Base-by-base conservation (phyloP, 306 rosid genomes). In the Prosopis cineraria region DNA sequence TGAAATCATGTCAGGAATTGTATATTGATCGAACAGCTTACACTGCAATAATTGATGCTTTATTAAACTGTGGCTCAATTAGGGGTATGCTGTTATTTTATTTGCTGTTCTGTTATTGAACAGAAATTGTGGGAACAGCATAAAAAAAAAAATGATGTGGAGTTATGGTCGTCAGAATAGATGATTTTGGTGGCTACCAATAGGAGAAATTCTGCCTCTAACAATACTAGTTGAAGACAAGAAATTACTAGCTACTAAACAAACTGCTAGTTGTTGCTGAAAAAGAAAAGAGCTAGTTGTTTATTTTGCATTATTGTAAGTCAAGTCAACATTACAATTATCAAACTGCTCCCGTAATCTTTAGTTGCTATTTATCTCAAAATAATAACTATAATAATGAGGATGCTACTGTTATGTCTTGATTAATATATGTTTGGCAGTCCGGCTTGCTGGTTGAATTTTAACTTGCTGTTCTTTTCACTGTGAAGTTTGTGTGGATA, bases 21-120 rank as follows among this genome's bases (percentile, higher is more conserved):
- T 79, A 58, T 62, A 82, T 93, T 36, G 96, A 93, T 75, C 89
- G 96, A 82, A 93, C 93, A 29, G 96, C 96, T 80, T 93, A 90
- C 89, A 93, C 93, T 8, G 90, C 91, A 64, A 91, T 81, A 40
- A 62, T 88, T 73, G 96, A 93, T 64, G 91, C 98, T 76, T 81
- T 93, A 79, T 87, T 93, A 43, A 84, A 81, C 74, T 93, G 93
- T 79, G 93, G 88, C 69, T 85, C 94, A 60, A 48, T 82, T 36
- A 87, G 82, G 71, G 98, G 98, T 91, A 88, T 77, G 89, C 50
- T 64, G n/a, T 81, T 75, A 75, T 50, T 74, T 25, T 73, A 45
- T 39, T 44, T 47, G 1, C 22, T 41, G 39, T 43, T 73, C 73
- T 62, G 53, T 73, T 19, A 70, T 60, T 78, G 68, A 43, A 72